Percentiles rank a stretch among this genome's conserved stretches.
Conservation (phyloP, 306 rosid genomes). For the Geum urbanum region DNA sequence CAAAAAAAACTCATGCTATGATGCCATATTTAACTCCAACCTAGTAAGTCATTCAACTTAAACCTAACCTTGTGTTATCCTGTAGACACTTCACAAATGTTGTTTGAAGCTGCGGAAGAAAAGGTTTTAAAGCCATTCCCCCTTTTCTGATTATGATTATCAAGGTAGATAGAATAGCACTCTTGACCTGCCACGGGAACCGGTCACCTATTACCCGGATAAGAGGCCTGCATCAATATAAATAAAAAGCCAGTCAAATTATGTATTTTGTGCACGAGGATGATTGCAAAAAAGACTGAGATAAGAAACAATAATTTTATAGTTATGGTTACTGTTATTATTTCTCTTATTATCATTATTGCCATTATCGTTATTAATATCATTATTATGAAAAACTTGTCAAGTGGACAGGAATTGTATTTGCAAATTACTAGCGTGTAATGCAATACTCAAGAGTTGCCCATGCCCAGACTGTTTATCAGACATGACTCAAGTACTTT, state of each 20-base stretch:
- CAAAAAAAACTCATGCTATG: background rate
- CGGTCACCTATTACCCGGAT: constrained; percentile 95
- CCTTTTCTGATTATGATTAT: constrained; percentile 76
- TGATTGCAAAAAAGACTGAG: background rate
- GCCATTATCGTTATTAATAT: no score
- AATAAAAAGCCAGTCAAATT: constrained; percentile 34
- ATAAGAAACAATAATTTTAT: background rate
- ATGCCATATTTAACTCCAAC: background rate
- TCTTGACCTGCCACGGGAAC: constrained; percentile 99
- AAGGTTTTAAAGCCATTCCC: constrained; percentile 82
- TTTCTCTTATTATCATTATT: no score
- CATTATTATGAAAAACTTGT: no score
- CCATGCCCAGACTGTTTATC: background rate
- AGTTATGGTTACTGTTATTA: no score
- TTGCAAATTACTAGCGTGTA: background rate
- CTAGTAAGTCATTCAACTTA: background rate
- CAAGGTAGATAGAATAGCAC: constrained; percentile 91
- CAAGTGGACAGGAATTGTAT: background rate
- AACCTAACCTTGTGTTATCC: constrained; percentile 75
- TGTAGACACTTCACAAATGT: constrained; percentile 94
- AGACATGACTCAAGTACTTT: background rate
- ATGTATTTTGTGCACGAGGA: background rate
- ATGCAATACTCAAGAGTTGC: constrained; percentile 1
- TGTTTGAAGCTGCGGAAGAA: constrained; percentile 99
- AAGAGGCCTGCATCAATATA: constrained; percentile 66